These are phyloP conservation scores for Citrus sp. DNA, from an alignment of 345 rosid species.

Conservation along the genomic window DNA sequence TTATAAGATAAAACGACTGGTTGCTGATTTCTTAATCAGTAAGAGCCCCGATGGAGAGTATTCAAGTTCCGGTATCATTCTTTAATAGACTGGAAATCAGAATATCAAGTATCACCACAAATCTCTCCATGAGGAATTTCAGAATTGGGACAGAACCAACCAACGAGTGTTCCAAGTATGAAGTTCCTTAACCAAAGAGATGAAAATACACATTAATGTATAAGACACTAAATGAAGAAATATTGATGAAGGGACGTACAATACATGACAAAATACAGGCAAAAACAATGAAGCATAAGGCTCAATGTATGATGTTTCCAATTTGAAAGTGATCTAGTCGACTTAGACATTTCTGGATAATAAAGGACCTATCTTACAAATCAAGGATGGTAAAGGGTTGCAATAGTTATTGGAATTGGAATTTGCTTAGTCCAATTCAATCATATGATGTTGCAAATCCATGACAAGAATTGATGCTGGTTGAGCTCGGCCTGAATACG, in stretches of 20 bases:
- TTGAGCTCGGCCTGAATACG: too few relatives aligned
- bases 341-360: background rate
- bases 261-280: background rate
- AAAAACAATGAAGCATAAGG: background rate
- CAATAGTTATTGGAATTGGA: background rate
- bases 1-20: too few relatives aligned
- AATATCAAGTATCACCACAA: too few relatives aligned
- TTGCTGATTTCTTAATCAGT: too few relatives aligned
- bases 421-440: background rate
- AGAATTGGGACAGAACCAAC: too few relatives aligned
- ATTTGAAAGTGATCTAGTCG: background rate
- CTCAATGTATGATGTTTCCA: background rate
- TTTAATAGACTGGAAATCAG: too few relatives aligned
- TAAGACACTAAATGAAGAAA: background rate
- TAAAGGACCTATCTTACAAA: background rate
- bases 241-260: background rate
- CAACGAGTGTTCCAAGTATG: too few relatives aligned
- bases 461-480: background rate
- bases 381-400: too few relatives aligned
- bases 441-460: background rate
- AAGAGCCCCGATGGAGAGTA: too few relatives aligned
- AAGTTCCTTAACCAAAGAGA: too few relatives aligned
- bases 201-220: background rate
- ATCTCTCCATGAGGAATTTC: too few relatives aligned
- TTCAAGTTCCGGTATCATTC: too few relatives aligned